A percentile compares a stretch with the other conserved stretches of the same genome.
These are phyloP conservation scores for Apiospora marii DNA, from an alignment of 2,329 filamentous ascomycete species.

Conservation along the genomic window DNA sequence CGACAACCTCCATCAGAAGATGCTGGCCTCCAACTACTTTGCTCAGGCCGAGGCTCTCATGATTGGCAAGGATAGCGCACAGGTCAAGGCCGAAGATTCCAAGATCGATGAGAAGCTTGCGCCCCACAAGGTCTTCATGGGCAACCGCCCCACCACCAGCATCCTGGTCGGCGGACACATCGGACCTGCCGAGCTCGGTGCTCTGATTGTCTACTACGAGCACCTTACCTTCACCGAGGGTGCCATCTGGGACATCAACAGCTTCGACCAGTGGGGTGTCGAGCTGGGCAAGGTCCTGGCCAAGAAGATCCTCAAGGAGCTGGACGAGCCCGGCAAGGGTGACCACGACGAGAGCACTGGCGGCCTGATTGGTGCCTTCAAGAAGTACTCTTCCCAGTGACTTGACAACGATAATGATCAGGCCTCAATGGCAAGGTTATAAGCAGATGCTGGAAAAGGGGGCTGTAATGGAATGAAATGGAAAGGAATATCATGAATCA, in stretches of 20 bases:
- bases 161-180: constrained; percentile 92
- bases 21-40: constrained; percentile 92
- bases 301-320: constrained; percentile 87
- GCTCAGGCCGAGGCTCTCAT: constrained; percentile 88
- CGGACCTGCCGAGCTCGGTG: constrained; percentile 90
- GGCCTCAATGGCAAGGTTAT: constrained; percentile 9
- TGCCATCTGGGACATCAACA: constrained; percentile 99
- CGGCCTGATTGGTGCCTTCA: constrained; percentile 90
- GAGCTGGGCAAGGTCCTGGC: constrained; percentile 96
- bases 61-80: constrained; percentile 86
- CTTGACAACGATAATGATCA: neutral
- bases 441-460: neutral
- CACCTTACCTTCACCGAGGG: constrained; percentile 98
- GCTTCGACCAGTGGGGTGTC: constrained; percentile 99
- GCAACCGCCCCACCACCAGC: constrained; percentile 95
- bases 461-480: neutral
- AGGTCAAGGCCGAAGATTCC: constrained; percentile 72
- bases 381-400: constrained; percentile 70
- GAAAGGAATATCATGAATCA: constrained; percentile 13
- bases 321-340: constrained; percentile 78
- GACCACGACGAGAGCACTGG: constrained; percentile 88
- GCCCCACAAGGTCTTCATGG: constrained; percentile 98
- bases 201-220: constrained; percentile 98
- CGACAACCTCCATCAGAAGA: constrained; percentile 93
- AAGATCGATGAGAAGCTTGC: constrained; percentile 78